phyloP scores from a whole-genome alignment of 176 grass and related monocot species.

The Hyparrhenia diplandra region DNA sequence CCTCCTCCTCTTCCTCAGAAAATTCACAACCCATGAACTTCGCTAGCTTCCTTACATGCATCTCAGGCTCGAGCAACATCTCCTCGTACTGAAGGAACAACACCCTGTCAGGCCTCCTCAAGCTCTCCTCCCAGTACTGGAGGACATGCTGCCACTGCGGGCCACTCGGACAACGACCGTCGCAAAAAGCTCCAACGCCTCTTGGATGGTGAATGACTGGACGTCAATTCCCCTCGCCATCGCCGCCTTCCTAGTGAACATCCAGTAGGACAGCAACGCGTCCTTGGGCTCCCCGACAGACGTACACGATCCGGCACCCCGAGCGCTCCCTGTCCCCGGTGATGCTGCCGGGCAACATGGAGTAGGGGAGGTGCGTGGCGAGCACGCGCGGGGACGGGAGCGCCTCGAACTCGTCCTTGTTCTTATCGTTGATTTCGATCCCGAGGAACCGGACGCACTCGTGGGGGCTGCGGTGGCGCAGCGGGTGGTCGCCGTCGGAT shows the following conservation, averaged over 20 bases:
- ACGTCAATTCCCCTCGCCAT: background rate
- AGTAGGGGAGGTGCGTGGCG: background rate
- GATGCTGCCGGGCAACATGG: background rate
- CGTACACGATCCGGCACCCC: background rate
- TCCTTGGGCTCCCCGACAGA: slow-evolving; percentile 11
- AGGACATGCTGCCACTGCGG: background rate
- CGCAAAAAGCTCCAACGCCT: background rate
- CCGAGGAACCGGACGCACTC: background rate
- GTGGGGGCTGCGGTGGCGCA: background rate
- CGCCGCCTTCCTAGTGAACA: background rate
- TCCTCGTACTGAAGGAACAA: slow-evolving; percentile 27
- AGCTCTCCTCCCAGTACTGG: slow-evolving; percentile 9
- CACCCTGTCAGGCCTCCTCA: background rate
- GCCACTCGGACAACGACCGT: background rate
- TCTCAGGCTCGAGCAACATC: background rate
- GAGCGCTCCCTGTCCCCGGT: too few species aligned
- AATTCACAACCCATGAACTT: background rate
- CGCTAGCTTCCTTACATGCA: background rate
- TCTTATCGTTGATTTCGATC: background rate
- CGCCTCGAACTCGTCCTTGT: background rate
- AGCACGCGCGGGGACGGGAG: background rate
- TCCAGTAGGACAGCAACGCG: background rate
- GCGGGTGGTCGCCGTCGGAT: background rate
- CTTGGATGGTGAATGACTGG: background rate
- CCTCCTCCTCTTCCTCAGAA: background rate